Evolutionary conservation across 2,329 filamentous ascomycete genomes (phyloP), one percentile per base, ranked within the genome.

Genomic region (Fusarium solani-melongenae): DNA sequence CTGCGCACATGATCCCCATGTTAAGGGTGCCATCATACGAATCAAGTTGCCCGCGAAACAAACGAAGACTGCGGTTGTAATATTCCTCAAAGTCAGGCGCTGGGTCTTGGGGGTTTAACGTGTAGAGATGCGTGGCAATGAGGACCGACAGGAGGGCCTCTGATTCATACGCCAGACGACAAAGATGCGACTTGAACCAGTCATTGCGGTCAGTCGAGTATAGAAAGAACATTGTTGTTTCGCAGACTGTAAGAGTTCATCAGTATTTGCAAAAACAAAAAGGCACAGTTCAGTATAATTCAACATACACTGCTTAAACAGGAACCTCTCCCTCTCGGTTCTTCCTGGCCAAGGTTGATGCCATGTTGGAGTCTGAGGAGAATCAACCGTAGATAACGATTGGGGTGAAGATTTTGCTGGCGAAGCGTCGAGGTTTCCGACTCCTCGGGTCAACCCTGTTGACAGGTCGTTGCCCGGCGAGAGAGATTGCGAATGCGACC

Each of bases 141-240:
- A 74, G n/a, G 1, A 60, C 59, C 12, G 56, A 64, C 36, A 41
- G 67, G 1, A 74, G 53, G 9, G 72, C 60, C n/a, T 74, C 71
- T 6, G 66, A 70, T 7, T 63, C 59, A 0, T 58, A n/a, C 0
- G 68, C 71, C 5, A 64, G 39, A 2, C n/a, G 51, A 29, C 64
- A 29, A 4, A 74, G 63, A 22, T 66, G 51, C 2, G 20, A 8
- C 20, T 38, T 51, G 34, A 74, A 65, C n/a, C 27, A 38, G 4
- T 74, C 69, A 3, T 71, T n/a, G n/a, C 22, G 64, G 10, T 62
- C 39, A 5, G 68, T 72, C 4, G 71, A 71, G 38, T 74, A 74
- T 5, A 74, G 65, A 1, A 67, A 46, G 1, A 67, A 70, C 0
- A 74, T 51, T 8, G 65, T 74, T 24, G 51, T 62, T 63, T 76